Evolutionary conservation across 139 green algal species (phyloP).

Genomic region (Chlamydomonas sp.): DNA sequence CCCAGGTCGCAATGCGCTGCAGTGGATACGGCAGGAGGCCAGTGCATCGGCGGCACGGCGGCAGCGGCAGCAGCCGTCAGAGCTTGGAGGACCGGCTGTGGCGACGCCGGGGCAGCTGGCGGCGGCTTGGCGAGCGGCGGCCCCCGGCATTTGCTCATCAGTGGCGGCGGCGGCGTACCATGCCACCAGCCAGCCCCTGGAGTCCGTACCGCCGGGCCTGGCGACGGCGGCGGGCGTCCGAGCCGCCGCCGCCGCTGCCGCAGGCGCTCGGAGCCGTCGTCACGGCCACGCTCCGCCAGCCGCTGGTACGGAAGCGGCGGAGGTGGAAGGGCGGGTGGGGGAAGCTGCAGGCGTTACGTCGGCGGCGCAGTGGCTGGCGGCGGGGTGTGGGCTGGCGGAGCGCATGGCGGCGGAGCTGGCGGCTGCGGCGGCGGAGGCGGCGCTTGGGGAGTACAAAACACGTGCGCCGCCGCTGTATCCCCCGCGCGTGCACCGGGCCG

Average conservation of each 20-base stretch:
- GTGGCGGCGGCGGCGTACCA: not conserved
- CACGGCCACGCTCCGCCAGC: too few relatives aligned
- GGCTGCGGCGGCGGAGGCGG: not conserved
- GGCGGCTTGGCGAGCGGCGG: slow-evolving; percentile 1
- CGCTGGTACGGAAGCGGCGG: too few relatives aligned
- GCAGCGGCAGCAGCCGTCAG: not conserved
- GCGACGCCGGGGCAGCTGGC: not conserved
- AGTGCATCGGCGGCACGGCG: too few relatives aligned
- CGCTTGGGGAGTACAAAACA: not conserved
- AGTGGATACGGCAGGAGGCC: too few relatives aligned
- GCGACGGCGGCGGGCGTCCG: not conserved
- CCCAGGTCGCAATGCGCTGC: too few relatives aligned
- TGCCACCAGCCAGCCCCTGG: not conserved
- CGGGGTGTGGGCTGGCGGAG: not conserved
- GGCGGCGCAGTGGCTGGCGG: not conserved
- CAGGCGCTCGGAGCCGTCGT: too few relatives aligned
- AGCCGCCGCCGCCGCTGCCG: too few relatives aligned
- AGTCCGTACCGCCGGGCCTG: not conserved
- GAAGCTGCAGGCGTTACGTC: not conserved
- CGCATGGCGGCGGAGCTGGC: not conserved
- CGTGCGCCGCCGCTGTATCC: slow-evolving; percentile 6
- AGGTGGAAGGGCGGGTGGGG: too few relatives aligned
- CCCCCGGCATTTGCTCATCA: not conserved
- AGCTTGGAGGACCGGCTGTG: not conserved
- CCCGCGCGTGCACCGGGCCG: slow-evolving; percentile 5